Evolutionary conservation across 768 basidiomycete species (phyloP), one percentile per base, ranked within the genome.

Genomic region (Lyophyllum decastes): DNA sequence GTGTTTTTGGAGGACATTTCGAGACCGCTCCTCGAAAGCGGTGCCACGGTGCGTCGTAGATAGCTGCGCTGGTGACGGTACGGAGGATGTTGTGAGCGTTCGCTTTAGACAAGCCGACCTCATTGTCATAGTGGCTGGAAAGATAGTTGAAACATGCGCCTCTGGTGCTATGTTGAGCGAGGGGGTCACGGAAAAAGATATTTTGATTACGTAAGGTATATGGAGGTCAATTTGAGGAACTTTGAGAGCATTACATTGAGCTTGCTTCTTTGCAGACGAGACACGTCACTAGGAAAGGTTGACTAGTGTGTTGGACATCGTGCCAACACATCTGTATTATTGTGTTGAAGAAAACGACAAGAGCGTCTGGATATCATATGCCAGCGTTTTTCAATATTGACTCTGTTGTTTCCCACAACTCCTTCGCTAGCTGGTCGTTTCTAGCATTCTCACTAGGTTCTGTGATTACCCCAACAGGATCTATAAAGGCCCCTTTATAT

Each of bases 1-100:
- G 46, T 83, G 71, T 2, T 80, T 69, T 35, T 84, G 82, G 4
- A 94, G 79, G 5, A 92, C 64, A 9, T 72, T 68, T 25, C 88
- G 78, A 0, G 88, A 86, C 1, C 87, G 83, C 26, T 82, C 69
- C 69, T 97, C 94, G 66, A 94, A 97, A 0, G 84, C 83, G 1
- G 73, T 78, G 2, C 94, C 94, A 26, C 86, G 82, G 54, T 87
- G 82, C 0, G 88, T 83, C 0, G 85, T 77, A 4, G 89, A 83
- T n/a, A 70, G 34, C 2, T 44, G 24, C 30, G 50, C n/a, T 43
- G 17, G 33, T 19, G 46, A 41, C 40, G 4, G 16, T 38, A 21
- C 5, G 12, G 17, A 22, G 17, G 52, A 35, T 33, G 58, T 58
- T 43, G 60, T 52, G 52, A 61, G 27, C 22, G 46, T 40, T 12